Evolutionary conservation across 192 early-diverging fungal species (phyloP).

Genomic region (Coemansia sp.): DNA sequence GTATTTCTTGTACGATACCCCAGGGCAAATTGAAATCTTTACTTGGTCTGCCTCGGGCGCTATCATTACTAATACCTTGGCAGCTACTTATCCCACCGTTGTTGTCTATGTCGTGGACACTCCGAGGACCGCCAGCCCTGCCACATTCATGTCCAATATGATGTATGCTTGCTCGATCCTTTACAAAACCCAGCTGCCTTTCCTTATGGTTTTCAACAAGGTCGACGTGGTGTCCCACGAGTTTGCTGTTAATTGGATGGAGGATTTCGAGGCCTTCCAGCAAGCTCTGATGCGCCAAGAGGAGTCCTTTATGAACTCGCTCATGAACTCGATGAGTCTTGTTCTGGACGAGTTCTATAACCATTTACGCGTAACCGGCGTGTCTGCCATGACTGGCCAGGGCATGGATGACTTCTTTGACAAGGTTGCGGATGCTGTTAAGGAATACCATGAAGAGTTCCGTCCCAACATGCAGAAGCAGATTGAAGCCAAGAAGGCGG

Average conservation of each 20-base stretch:
- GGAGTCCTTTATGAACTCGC: conserved; percentile 82
- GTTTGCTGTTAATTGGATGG: conserved; percentile 96
- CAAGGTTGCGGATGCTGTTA: conserved; percentile 71
- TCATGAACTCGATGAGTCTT: conserved; percentile 94
- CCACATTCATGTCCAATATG: conserved; percentile 99
- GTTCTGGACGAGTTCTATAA: conserved; percentile 97
- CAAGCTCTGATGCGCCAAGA: conserved; percentile 75
- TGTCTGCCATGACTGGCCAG: conserved; percentile 87
- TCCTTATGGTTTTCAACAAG: conserved; percentile 95
- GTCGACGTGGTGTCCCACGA: conserved; percentile 86
- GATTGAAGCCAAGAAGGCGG: conserved; percentile 58
- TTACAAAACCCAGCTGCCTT: conserved; percentile 96
- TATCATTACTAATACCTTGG: conserved; percentile 93
- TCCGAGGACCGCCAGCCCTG: conserved; percentile 83
- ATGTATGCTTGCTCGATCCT: conserved; percentile 95
- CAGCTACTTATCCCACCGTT: conserved; percentile 87
- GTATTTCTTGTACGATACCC: conserved; percentile 80
- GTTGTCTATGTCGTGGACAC: conserved; percentile 95
- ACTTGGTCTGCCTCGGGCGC: conserved; percentile 97
- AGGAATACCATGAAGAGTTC: conserved; percentile 88
- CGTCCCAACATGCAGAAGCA: conserved; percentile 76
- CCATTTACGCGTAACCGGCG: conserved; percentile 74
- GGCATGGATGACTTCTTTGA: conserved; percentile 90
- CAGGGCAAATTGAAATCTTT: conserved; percentile 99
- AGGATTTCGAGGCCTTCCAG: conserved; percentile 93